phyloP scores from a whole-genome alignment of 352 stramenopile species.

The Globisporangium splendens region DNA sequence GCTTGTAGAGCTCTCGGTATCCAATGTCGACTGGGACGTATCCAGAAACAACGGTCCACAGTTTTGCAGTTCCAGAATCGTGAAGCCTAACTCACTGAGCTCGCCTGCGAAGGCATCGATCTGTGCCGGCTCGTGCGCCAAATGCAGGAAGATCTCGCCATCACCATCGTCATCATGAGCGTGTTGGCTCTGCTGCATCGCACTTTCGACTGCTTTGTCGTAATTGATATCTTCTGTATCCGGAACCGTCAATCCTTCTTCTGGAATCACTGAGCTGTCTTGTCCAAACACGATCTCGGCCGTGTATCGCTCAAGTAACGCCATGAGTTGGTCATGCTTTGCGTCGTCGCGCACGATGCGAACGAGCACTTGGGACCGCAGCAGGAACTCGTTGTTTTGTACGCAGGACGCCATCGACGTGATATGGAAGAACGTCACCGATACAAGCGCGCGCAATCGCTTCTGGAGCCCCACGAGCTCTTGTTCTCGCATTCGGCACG shows the following conservation, averaged over 20 bases:
- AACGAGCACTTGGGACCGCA: slow-evolving; percentile 61
- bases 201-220: slow-evolving; percentile 11
- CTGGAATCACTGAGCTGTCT: slow-evolving; percentile 24
- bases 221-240: slow-evolving; percentile 22
- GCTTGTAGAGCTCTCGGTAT: slow-evolving; percentile 42
- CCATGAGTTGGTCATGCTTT: slow-evolving; percentile 15
- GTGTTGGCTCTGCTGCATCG: not conserved
- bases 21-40: slow-evolving; percentile 61
- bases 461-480: slow-evolving; percentile 57
- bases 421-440: slow-evolving; percentile 77
- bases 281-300: slow-evolving; percentile 34
- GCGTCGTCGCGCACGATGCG: slow-evolving; percentile 21
- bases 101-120: slow-evolving; percentile 38
- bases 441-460: slow-evolving; percentile 55
- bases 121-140: slow-evolving; percentile 43
- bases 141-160: slow-evolving; percentile 34
- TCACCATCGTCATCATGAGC: slow-evolving; percentile 5
- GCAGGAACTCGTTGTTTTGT: slow-evolving; percentile 55
- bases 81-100: slow-evolving; percentile 31
- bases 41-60: slow-evolving; percentile 63
- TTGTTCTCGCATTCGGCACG: slow-evolving; percentile 46
- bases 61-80: slow-evolving; percentile 50
- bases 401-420: slow-evolving; percentile 63
- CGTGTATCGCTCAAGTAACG: slow-evolving; percentile 36
- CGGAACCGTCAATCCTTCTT: slow-evolving; percentile 20